phyloP scores from a whole-genome alignment of 2,329 filamentous ascomycete species.

The Neofusicoccum cordaticola region DNA sequence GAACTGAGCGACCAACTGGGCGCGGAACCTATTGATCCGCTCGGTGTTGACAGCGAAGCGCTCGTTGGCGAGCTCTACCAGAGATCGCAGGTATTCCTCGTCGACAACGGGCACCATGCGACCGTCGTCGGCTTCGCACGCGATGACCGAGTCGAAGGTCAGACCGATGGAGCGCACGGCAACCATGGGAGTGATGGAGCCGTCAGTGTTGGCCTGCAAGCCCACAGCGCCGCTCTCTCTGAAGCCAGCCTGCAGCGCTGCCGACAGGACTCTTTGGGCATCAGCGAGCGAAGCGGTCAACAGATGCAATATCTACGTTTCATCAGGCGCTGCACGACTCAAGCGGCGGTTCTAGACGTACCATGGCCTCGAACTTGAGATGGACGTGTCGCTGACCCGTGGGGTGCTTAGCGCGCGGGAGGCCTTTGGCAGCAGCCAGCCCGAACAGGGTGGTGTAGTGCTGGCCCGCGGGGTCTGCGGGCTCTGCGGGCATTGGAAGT shows the following conservation, averaged over 20 bases:
- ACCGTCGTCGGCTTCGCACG: constrained; percentile 45
- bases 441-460: constrained; percentile 35
- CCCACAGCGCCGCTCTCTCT: constrained; percentile 85
- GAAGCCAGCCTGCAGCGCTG: constrained; percentile 79
- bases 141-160: constrained; percentile 77
- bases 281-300: constrained; percentile 71
- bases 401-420: constrained; percentile 13
- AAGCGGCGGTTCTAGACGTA: constrained; percentile 44
- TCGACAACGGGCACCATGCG: constrained; percentile 53
- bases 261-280: constrained; percentile 72
- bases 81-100: constrained; percentile 62
- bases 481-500: constrained; percentile 38
- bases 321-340: constrained; percentile 24
- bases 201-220: constrained; percentile 41
- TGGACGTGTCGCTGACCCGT: constrained; percentile 58
- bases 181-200: constrained; percentile 66
- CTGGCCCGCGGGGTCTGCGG: constrained; percentile 12
- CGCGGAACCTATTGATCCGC: constrained; percentile 64
- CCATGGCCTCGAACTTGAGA: constrained; percentile 95
- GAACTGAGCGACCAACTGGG: constrained; percentile 43
- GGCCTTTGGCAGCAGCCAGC: constrained; percentile 28
- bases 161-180: constrained; percentile 82
- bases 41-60: constrained; percentile 68
- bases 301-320: constrained; percentile 76
- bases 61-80: constrained; percentile 71